Base-by-base conservation (phyloP, 176 grass and related monocot genomes). In the Musa beccarii region DNA sequence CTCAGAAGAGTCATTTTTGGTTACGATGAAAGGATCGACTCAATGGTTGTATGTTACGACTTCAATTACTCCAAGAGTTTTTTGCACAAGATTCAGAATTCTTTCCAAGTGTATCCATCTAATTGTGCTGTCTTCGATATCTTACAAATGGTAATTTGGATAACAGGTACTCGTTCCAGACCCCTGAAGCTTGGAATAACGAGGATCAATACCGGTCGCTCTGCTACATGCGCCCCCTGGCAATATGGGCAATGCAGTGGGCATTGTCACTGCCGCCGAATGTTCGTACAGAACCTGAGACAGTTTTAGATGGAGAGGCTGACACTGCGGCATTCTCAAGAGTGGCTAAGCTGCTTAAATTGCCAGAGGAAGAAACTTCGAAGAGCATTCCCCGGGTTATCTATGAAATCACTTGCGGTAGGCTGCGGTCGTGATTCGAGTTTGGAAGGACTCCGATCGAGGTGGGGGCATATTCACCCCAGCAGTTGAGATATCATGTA, bases 111-210 rank as follows among this genome's bases (percentile, higher is more conserved):
- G 34, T 4, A 43, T 43, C 34, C 4, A 43, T 43, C 34, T 5
- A 43, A 43, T 43, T 4, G 34, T 43, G 34, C 34, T 43, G 4
- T 43, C 34, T 43, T 6, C 4, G 0, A 6, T 5, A 43, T 43
- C 70, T 54, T 21, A 72, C 51, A 3, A 19, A 12, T 8, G 24
- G 7, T 59, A 6, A 8, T 71, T 55, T 57, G 54, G 8, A 53
- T 68, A 43, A 69, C 74, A 96, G 94, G 51, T 98, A 98, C 51
- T 81, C 90, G 6, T 98, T 98, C 59, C 94, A 98, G 92, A 93
- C 90, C 14, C 90, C 94, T 15, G 94, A 98, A 89, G 80, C 94
- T 81, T 98, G 94, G 94, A 98, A 98, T 76, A 98, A 93, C 59
- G 82, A 98, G 0, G 86, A 91, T 23, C 79, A 90, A 34, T 98